These are phyloP conservation scores for Cladobotryum mycophilum DNA, from an alignment of 2,329 filamentous ascomycete genomes.

Conservation along the genomic window DNA sequence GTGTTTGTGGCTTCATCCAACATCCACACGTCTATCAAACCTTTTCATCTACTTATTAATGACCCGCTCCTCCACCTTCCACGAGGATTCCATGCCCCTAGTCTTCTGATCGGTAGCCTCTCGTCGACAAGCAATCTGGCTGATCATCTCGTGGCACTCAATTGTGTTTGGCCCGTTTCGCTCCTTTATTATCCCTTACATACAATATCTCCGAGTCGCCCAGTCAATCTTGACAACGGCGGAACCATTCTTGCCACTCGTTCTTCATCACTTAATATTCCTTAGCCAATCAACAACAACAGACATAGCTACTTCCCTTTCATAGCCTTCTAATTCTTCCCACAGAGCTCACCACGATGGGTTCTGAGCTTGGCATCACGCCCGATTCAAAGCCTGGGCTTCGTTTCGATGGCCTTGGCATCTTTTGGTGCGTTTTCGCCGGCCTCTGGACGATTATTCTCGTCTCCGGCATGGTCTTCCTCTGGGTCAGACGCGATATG, in stretches of 20 bases:
- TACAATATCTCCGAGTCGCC: not conserved
- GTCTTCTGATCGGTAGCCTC: slow-evolving; percentile 4
- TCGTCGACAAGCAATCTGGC: slow-evolving; percentile 3
- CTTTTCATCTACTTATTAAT: slow-evolving; percentile 2
- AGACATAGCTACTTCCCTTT: not conserved
- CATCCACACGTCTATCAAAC: too few relatives aligned
- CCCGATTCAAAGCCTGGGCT: slow-evolving; percentile 25
- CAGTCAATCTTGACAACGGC: not conserved
- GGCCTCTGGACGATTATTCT: slow-evolving; percentile 34
- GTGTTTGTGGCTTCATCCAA: slow-evolving; percentile 3
- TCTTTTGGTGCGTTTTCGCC: slow-evolving; percentile 35
- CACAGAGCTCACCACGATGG: slow-evolving; percentile 15
- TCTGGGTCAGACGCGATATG: slow-evolving; percentile 33
- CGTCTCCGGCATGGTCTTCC: slow-evolving; percentile 33
- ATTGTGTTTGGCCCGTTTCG: slow-evolving; percentile 6
- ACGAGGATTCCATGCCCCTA: slow-evolving; percentile 6
- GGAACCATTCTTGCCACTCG: not conserved
- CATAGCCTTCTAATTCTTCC: not conserved
- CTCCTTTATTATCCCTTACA: slow-evolving; percentile 3
- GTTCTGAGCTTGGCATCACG: slow-evolving; percentile 28
- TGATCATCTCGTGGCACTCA: slow-evolving; percentile 4
- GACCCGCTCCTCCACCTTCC: slow-evolving; percentile 8
- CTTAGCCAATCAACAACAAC: not conserved
- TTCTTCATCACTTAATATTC: not conserved
- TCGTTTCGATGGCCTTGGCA: slow-evolving; percentile 32